phyloP scores from a whole-genome alignment of 139 green algal genomes.

The Volvox africanus region DNA sequence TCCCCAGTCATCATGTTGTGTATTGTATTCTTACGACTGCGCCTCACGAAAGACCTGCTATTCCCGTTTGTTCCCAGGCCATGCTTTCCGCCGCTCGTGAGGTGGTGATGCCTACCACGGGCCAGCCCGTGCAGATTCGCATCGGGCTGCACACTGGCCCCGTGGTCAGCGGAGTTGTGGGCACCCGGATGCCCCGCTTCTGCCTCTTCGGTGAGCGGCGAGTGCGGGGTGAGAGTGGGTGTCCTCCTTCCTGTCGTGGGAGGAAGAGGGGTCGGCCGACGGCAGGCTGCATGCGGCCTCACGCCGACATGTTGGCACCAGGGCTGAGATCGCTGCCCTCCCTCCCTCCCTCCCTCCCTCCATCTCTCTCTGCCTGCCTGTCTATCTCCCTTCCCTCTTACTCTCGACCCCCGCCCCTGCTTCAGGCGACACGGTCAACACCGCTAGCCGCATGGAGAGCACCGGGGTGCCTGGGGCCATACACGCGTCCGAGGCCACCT shows the following conservation, averaged over 20 bases:
- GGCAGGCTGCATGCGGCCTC: no score
- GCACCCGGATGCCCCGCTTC: constrained; percentile 44
- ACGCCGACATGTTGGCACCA: no score
- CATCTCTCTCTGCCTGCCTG: not conserved
- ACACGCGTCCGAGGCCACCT: constrained; percentile 10
- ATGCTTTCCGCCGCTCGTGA: not conserved
- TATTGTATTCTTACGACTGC: no score
- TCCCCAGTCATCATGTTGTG: no score
- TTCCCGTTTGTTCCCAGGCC: not conserved
- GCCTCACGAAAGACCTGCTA: no score
- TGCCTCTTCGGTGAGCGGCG: constrained; percentile 11
- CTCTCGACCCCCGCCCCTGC: no score
- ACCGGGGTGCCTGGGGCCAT: constrained; percentile 17
- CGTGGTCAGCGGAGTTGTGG: constrained; percentile 37
- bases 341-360: not conserved
- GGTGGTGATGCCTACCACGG: constrained; percentile 16
- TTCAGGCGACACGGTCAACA: constrained; percentile 56
- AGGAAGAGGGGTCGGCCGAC: no score
- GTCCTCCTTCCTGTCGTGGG: no score
- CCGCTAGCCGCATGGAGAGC: constrained; percentile 53
- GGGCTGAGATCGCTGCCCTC: no score
- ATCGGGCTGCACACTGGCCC: constrained; percentile 44
- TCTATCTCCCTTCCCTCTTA: not conserved
- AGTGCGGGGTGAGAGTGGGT: not conserved
- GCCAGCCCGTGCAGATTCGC: constrained; percentile 10